Conservation (phyloP, 1,284 basidiomycete genomes). For the Volvariella volvacea region DNA sequence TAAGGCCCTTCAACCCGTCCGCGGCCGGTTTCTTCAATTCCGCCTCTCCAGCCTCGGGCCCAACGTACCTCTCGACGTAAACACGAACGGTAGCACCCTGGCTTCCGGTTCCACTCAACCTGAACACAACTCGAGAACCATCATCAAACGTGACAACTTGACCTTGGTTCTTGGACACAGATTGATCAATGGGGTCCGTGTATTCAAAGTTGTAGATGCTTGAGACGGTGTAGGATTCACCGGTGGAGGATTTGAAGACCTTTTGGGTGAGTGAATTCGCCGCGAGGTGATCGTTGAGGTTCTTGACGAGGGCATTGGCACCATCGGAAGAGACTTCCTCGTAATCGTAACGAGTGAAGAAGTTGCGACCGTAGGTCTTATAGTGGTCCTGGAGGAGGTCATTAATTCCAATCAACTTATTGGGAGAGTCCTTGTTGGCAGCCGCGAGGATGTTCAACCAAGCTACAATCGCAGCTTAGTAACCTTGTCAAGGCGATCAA, state of each 20-base stretch:
- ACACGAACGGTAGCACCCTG: conserved; percentile 92
- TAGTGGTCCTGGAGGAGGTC: conserved; percentile 88
- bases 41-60: conserved; percentile 57
- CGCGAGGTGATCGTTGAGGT: conserved; percentile 70
- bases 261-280: conserved; percentile 63
- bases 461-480: conserved; percentile 38
- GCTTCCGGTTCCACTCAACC: conserved; percentile 92
- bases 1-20: conserved; percentile 89
- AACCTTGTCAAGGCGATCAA: conserved; percentile 4
- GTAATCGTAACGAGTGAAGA: conserved; percentile 99
- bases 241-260: conserved; percentile 61
- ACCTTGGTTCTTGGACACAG: conserved; percentile 93
- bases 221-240: conserved; percentile 73
- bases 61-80: conserved; percentile 90
- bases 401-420: conserved; percentile 78
- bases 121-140: conserved; percentile 92
- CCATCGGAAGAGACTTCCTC: conserved; percentile 93
- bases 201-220: conserved; percentile 88
- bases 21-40: conserved; percentile 79
- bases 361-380: conserved; percentile 89
- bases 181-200: conserved; percentile 95
- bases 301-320: conserved; percentile 80
- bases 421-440: conserved; percentile 79
- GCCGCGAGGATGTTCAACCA: conserved; percentile 97
- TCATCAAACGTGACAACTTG: conserved; percentile 90